Percentiles rank a stretch among this genome's conserved stretches.
Evolutionary conservation across 495 filamentous ascomycete genomes (phyloP).

Genomic region (Bombardia bombarda): DNA sequence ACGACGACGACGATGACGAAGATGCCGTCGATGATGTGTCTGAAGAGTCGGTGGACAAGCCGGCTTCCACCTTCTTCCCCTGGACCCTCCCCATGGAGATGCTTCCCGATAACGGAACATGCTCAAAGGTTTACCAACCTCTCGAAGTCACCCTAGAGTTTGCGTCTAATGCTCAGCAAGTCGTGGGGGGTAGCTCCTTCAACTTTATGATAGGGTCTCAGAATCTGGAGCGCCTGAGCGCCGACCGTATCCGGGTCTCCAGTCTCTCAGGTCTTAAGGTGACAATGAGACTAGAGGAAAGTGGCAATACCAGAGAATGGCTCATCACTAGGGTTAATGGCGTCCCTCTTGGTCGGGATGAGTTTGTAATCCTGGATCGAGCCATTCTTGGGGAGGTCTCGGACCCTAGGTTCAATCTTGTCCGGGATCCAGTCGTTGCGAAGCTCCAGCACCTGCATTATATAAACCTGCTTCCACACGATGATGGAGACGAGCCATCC

Average conservation of each 20-base stretch:
- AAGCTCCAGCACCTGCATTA: constrained; percentile 49
- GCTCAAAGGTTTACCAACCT: constrained; percentile 40
- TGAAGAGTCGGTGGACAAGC: constrained; percentile 36
- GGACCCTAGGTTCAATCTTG: constrained; percentile 76
- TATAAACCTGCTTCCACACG: constrained; percentile 45
- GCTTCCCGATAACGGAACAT: constrained; percentile 65
- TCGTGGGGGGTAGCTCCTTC: constrained; percentile 43
- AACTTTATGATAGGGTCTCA: constrained; percentile 47
- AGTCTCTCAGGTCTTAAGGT: constrained; percentile 71
- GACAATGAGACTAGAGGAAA: constrained; percentile 63
- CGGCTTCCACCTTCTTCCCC: constrained; percentile 71
- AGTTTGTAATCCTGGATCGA: constrained; percentile 76
- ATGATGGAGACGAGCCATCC: constrained; percentile 9
- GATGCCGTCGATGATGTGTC: constrained; percentile 10
- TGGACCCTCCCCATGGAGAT: constrained; percentile 78
- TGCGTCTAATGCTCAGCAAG: constrained; percentile 54
- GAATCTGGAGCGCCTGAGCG: constrained; percentile 36
- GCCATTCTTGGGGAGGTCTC: constrained; percentile 66
- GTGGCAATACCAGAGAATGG: constrained; percentile 38
- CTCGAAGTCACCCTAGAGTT: constrained; percentile 76
- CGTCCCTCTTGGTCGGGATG: constrained; percentile 76
- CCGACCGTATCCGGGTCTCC: constrained; percentile 70
- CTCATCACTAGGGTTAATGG: constrained; percentile 72
- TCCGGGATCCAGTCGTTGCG: constrained; percentile 61
- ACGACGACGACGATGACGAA: no score